A percentile compares a stretch with the other conserved stretches of the same genome.
These are phyloP conservation scores for Arctostaphylos glauca DNA, from an alignment of 148 eudicot species.

Conservation along the genomic window DNA sequence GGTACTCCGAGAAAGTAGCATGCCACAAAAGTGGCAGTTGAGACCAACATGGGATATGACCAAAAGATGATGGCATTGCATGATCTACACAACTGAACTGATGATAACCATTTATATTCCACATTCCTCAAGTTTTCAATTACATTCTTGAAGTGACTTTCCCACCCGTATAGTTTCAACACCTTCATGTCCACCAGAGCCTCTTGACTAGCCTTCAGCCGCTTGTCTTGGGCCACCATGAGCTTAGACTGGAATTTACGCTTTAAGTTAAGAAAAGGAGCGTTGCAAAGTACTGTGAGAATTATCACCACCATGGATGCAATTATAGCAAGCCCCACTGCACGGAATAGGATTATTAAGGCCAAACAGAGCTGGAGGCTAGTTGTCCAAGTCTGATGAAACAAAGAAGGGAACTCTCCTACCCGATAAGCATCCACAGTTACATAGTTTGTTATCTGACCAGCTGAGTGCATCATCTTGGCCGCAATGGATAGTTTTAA, in stretches of 20 bases:
- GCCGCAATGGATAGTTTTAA: slow-evolving; percentile 68
- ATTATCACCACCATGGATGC: slow-evolving; percentile 45
- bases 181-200: slow-evolving; percentile 86
- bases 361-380: slow-evolving; percentile 58
- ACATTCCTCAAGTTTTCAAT: slow-evolving; percentile 56
- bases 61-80: slow-evolving; percentile 69
- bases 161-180: slow-evolving; percentile 88
- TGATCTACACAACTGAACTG: slow-evolving; percentile 60
- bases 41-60: slow-evolving; percentile 79
- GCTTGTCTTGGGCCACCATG: slow-evolving; percentile 54
- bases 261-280: slow-evolving; percentile 51
- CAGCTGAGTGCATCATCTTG: slow-evolving; percentile 58
- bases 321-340: slow-evolving; percentile 48
- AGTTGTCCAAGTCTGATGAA: slow-evolving; percentile 64
- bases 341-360: slow-evolving; percentile 30
- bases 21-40: slow-evolving; percentile 77
- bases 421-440: slow-evolving; percentile 65
- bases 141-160: slow-evolving; percentile 62
- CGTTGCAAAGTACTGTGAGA: slow-evolving; percentile 62
- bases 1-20: slow-evolving; percentile 72
- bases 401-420: slow-evolving; percentile 84
- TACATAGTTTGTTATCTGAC: slow-evolving; percentile 71
- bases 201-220: slow-evolving; percentile 49
- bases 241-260: slow-evolving; percentile 47
- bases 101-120: slow-evolving; percentile 63